Conservation (phyloP, 2,329 filamentous ascomycete genomes). For the Conoideocrella luteorostrata region DNA sequence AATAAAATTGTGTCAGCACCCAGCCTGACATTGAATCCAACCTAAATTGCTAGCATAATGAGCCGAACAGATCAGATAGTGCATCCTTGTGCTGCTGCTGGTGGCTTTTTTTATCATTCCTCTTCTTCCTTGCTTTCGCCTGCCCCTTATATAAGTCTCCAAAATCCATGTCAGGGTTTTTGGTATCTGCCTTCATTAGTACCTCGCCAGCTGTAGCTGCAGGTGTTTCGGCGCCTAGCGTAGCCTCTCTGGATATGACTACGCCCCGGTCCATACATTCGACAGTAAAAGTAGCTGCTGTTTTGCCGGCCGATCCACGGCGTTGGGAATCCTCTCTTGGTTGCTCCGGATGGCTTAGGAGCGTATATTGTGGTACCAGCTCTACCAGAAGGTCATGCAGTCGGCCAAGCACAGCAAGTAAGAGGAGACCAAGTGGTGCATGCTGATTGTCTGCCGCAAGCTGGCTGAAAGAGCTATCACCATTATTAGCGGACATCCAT, state of each 20-base stretch:
- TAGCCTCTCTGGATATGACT: slow-evolving; percentile 20
- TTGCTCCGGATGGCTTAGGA: not conserved
- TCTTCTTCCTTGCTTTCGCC: slow-evolving; percentile 38
- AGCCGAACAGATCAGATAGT: slow-evolving; percentile 67
- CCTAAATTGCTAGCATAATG: slow-evolving; percentile 27
- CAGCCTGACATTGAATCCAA: not conserved
- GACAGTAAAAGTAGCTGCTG: not conserved
- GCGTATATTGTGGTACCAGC: slow-evolving; percentile 20
- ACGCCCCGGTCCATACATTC: slow-evolving; percentile 21
- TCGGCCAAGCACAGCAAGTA: slow-evolving; percentile 59
- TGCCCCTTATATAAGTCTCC: slow-evolving; percentile 16
- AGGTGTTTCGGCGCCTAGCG: not conserved
- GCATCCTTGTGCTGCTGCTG: too few relatives aligned
- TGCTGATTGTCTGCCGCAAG: slow-evolving; percentile 68
- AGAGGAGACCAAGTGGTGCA: slow-evolving; percentile 61
- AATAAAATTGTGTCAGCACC: too few relatives aligned
- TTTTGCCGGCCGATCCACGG: not conserved
- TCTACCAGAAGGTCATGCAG: slow-evolving; percentile 39
- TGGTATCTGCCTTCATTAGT: slow-evolving; percentile 4
- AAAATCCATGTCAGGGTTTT: not conserved
- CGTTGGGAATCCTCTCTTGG: not conserved
- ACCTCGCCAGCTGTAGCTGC: not conserved
- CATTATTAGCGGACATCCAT: too few relatives aligned
- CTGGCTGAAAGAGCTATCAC: slow-evolving; percentile 56
- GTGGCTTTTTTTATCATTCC: slow-evolving; percentile 51